Evolutionary conservation across 768 basidiomycete genomes (phyloP).

Genomic region (Cubamyces lactineus): DNA sequence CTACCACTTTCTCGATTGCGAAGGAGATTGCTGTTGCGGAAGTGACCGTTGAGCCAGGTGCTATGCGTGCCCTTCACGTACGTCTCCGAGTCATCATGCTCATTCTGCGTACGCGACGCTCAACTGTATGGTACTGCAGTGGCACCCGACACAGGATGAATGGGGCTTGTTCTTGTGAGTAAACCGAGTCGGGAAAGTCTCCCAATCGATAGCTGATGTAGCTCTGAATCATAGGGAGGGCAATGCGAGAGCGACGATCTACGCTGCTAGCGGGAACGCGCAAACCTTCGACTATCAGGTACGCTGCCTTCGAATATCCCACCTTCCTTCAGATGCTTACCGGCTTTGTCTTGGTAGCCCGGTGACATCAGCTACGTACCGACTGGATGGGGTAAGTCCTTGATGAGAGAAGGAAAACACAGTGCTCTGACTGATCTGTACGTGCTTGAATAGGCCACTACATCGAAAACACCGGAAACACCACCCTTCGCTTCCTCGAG

Average conservation of each 20-base stretch:
- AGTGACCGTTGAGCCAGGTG: constrained; percentile 59
- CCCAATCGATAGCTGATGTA: neutral
- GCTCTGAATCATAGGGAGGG: constrained; percentile 46
- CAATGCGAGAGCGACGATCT: constrained; percentile 55
- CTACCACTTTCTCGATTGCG: constrained; percentile 51
- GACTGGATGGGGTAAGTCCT: constrained; percentile 48
- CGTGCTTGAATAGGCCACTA: constrained; percentile 37
- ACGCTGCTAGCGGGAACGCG: constrained; percentile 54
- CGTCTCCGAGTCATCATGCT: constrained; percentile 24
- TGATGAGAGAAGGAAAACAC: neutral
- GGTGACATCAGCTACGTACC: constrained; percentile 56
- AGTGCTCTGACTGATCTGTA: no score
- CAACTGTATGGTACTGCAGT: constrained; percentile 38
- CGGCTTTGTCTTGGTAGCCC: neutral
- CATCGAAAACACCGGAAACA: constrained; percentile 43
- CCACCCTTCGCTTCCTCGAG: constrained; percentile 42
- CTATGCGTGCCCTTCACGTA: constrained; percentile 61
- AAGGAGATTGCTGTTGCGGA: constrained; percentile 55
- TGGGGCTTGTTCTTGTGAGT: constrained; percentile 63
- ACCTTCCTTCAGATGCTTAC: neutral
- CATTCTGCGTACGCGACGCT: neutral
- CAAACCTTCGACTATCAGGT: constrained; percentile 62
- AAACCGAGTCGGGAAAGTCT: no score
- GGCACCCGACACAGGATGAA: constrained; percentile 69
- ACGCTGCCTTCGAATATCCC: neutral